phyloP scores from a whole-genome alignment of 371 early-diverging fungal species.

The Umbelopsis sp. region DNA sequence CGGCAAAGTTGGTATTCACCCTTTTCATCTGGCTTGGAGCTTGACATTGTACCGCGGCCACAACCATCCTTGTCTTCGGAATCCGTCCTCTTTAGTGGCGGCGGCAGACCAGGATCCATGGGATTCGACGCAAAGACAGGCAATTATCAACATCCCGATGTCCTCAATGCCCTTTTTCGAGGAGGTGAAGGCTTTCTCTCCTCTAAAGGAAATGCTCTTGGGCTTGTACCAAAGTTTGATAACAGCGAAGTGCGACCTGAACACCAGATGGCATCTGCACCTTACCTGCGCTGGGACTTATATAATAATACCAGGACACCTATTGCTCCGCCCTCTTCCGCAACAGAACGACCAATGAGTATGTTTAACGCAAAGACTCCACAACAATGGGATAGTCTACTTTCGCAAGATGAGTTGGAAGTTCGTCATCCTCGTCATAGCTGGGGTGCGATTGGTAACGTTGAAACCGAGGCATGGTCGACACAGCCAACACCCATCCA shows the following conservation, averaged over 20 bases:
- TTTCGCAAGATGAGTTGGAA: neutral
- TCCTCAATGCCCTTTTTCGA: conserved; percentile 4
- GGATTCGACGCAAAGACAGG: neutral
- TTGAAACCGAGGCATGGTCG: neutral
- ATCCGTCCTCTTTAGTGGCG: neutral
- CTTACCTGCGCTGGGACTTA: neutral
- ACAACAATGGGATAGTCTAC: neutral
- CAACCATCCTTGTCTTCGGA: conserved; percentile 6
- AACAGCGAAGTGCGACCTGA: neutral
- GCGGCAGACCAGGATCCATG: neutral
- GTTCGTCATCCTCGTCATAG: neutral
- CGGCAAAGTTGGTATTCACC: conserved; percentile 37
- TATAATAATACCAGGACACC: neutral
- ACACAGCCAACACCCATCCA: neutral
- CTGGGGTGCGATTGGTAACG: conserved; percentile 4
- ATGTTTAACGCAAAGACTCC: neutral
- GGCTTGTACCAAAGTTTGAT: neutral
- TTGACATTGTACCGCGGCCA: conserved; percentile 32
- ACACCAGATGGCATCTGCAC: neutral
- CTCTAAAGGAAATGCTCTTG: neutral
- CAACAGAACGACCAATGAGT: neutral
- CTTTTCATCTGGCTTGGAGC: conserved; percentile 36
- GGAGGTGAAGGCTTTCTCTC: neutral
- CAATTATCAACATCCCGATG: conserved; percentile 14
- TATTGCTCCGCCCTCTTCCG: neutral